phyloP scores from a whole-genome alignment of 192 early-diverging fungal genomes.

The Gigaspora rosea region DNA sequence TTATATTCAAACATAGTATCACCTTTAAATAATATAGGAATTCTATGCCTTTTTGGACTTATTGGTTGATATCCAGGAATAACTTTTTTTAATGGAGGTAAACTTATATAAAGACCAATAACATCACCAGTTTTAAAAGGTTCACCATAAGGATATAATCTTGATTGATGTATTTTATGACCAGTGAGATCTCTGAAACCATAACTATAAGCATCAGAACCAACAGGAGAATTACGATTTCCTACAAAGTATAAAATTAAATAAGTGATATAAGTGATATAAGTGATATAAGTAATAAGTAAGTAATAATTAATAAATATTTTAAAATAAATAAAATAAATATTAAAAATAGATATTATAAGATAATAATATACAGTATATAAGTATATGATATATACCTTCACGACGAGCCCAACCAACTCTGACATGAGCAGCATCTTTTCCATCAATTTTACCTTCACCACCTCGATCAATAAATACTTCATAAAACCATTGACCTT shows the following conservation, averaged over 20 bases:
- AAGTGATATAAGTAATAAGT: not conserved
- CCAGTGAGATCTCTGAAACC: slow-evolving; percentile 65
- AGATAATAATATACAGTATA: not conserved
- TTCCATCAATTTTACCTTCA: slow-evolving; percentile 41
- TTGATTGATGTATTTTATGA: slow-evolving; percentile 59
- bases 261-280: slow-evolving; percentile 4
- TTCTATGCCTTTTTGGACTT: slow-evolving; percentile 43
- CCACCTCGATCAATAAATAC: slow-evolving; percentile 53
- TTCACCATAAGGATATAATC: slow-evolving; percentile 53
- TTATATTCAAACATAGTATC: slow-evolving; percentile 57
- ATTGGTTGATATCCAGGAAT: slow-evolving; percentile 23
- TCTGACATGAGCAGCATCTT: slow-evolving; percentile 62
- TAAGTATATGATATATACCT: slow-evolving; percentile 39
- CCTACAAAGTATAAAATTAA: slow-evolving; percentile 35
- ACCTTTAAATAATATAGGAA: slow-evolving; percentile 57
- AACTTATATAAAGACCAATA: slow-evolving; percentile 60
- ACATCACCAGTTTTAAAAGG: slow-evolving; percentile 64
- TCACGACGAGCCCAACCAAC: slow-evolving; percentile 65
- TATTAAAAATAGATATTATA: not conserved
- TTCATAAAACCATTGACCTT: slow-evolving; percentile 68
- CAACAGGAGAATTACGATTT: slow-evolving; percentile 62
- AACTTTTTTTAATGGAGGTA: slow-evolving; percentile 47
- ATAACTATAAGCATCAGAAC: slow-evolving; percentile 68
- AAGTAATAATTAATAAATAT: not conserved
- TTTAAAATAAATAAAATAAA: not conserved